Evolutionary conservation across 2,329 filamentous ascomycete species (phyloP), one percentile per base, ranked within the genome.

Genomic region (Aspergillus niger): DNA sequence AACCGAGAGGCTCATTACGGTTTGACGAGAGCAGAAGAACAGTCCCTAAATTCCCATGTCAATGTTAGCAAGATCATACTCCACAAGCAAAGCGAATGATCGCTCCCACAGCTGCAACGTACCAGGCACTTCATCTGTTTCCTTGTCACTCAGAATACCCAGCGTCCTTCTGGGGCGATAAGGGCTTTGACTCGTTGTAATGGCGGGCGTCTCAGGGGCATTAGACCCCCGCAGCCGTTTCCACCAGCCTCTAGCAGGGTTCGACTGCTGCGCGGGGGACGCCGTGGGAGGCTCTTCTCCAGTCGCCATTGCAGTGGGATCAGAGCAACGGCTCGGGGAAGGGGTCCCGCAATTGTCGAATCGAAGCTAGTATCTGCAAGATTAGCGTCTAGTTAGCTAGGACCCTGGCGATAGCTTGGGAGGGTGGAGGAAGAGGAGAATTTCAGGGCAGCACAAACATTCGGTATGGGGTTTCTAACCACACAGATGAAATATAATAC

Each of bases 71-170:
- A 53, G 41, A 30, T 32, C 26, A 38, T 17, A n/a, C 7, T 8
- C 8, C 11, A 7, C 32, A 22, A n/a, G n/a, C 22, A 41, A 22
- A n/a, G n/a, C 22, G 2, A 15, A 28, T 8, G 3, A 38, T 44
- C 24, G 22, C 20, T 15, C 38, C 24, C 2, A 17, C 24, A 30
- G 26, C 26, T 13, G 20, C 13, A 10, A 64, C 84, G 64, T 79
- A 92, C 91, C 91, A 66, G 93, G 93, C 11, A 97, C 92, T 77
- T 96, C 91, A 64, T 95, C 90, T 0, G 92, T 97, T 59, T 89
- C 76, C 51, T 80, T 85, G 69, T 95, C 91, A 70, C 92, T 93
- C 64, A 97, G 76, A 26, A 97, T 91, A n/a, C 93, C 92, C 79
- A 96, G 71, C 15, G 80, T 86, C 78, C 84, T 85, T 70, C 77